phyloP scores from a whole-genome alignment of 73 alveolate species.

The Effrenium voratum region DNA sequence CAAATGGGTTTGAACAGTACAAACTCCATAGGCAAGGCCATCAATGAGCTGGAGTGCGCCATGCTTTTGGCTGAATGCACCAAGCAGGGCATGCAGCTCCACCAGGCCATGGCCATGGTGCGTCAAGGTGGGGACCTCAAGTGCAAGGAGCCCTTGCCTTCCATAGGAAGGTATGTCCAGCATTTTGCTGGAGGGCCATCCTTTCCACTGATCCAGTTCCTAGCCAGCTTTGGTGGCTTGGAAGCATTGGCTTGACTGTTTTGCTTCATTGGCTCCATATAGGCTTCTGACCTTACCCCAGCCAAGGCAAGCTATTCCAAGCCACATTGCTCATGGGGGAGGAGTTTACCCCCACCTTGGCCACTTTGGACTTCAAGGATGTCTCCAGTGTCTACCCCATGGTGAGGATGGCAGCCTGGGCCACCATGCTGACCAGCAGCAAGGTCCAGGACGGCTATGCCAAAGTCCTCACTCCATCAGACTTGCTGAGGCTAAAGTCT shows the following conservation, averaged over 20 bases:
- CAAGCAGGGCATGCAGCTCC: neutral
- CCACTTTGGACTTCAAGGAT: neutral
- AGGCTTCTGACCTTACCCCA: neutral
- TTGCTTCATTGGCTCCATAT: neutral
- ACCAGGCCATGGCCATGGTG: constrained; percentile 15
- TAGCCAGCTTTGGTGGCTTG: neutral
- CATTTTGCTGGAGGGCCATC: neutral
- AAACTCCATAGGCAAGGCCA: constrained; percentile 4
- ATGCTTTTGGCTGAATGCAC: neutral
- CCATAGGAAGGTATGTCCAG: constrained; percentile 6
- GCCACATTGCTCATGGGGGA: neutral
- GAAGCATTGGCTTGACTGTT: neutral
- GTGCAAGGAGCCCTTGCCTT: neutral
- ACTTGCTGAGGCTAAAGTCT: neutral
- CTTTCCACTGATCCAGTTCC: constrained; percentile 6
- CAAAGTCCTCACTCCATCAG: neutral
- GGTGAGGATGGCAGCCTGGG: neutral
- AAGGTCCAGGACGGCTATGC: constrained; percentile 35
- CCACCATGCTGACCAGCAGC: constrained; percentile 15
- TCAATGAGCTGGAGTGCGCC: constrained; percentile 34
- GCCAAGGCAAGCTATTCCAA: neutral
- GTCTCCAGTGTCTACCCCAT: neutral
- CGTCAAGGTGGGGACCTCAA: neutral
- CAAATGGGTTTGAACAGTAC: neutral
- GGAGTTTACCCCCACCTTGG: neutral